Evolutionary conservation across 345 rosid genomes (phyloP), one percentile per base, ranked within the genome.

Genomic region (Brassica rapa): DNA sequence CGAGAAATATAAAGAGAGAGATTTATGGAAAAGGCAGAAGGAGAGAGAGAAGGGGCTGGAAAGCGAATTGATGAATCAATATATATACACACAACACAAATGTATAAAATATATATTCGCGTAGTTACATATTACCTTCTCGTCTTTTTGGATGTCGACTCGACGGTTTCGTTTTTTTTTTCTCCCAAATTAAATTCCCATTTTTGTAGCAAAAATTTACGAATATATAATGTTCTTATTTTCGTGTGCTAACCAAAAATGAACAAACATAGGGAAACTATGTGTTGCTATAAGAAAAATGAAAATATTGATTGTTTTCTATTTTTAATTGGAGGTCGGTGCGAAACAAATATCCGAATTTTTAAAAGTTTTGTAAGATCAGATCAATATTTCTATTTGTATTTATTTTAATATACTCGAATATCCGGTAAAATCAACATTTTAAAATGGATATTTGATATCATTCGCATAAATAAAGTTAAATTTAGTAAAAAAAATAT

Each of bases 81-180:
- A 37, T 70, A 49, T 70, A 49, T 51, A 51, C 6, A 4, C 3
- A 59, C 8, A 35, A 6, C 70, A 2, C 46, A 15, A 15, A 2
- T 16, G 2, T 53, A n/a, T 51, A 51, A 35, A 30, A 30, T 27
- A 30, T 77, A 39, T 78, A 43, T 72, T n/a, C 3, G 55, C 12
- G 15, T 78, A 66, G 43, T 78, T 79, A 74, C 82, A 66, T 21
- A 37, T 35, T 37, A 68, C 70, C 78, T 66, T 51, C 78, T 74
- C 70, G 60, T 68, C 82, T 79, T 68, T 73, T 68, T 67, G 27
- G 75, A 79, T 79, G 66, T 79, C 78, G 82, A 79, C 82, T 79
- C 78, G 78, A 79, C 82, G 78, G 82, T 73, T 79, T 79, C 78
- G 65, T 62, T 79, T 71, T 60, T 67, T 67, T 57, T 23, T 9